Conservation (phyloP, 306 rosid species). For the Coriaria nepalensis region DNA sequence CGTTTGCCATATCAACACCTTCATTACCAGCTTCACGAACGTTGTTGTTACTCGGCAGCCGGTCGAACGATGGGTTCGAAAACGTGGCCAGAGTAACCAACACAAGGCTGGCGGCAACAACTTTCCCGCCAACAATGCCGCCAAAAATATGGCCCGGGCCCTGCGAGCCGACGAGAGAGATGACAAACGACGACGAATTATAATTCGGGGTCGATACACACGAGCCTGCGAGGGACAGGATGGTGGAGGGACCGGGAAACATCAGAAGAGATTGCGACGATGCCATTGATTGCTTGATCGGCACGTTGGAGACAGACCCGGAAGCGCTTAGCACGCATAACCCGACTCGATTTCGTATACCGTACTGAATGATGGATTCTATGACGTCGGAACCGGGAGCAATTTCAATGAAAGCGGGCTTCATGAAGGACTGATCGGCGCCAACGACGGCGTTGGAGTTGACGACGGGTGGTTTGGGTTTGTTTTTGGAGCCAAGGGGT, state of each 20-base stretch:
- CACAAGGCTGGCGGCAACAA: constrained; percentile 28
- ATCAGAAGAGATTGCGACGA: constrained; percentile 8
- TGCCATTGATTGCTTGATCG: constrained; percentile 18
- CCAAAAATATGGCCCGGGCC: constrained; percentile 46
- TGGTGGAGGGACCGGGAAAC: constrained; percentile 18
- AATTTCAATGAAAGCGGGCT: constrained; percentile 28
- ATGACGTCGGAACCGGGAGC: constrained; percentile 36
- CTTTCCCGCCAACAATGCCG: constrained; percentile 36
- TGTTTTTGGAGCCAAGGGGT: constrained; percentile 60
- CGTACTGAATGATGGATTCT: constrained; percentile 23
- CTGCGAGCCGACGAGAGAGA: constrained; percentile 23
- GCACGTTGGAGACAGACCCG: constrained; percentile 30
- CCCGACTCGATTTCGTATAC: constrained; percentile 11
- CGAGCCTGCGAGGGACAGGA: constrained; percentile 27
- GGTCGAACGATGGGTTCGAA: constrained; percentile 16
- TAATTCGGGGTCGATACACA: constrained; percentile 2
- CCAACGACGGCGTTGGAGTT: constrained; percentile 4
- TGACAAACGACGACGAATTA: constrained; percentile 19
- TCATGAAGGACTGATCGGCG: constrained; percentile 14
- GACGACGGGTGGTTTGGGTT: constrained; percentile 35
- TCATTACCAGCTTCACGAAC: background rate
- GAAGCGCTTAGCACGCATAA: constrained; percentile 25
- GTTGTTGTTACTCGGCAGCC: constrained; percentile 1
- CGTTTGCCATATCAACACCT: background rate
- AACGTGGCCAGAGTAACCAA: constrained; percentile 22